Evolutionary conservation across 2,329 filamentous ascomycete species (phyloP), one percentile per base, ranked within the genome.

Genomic region (Colletotrichum camelliae): DNA sequence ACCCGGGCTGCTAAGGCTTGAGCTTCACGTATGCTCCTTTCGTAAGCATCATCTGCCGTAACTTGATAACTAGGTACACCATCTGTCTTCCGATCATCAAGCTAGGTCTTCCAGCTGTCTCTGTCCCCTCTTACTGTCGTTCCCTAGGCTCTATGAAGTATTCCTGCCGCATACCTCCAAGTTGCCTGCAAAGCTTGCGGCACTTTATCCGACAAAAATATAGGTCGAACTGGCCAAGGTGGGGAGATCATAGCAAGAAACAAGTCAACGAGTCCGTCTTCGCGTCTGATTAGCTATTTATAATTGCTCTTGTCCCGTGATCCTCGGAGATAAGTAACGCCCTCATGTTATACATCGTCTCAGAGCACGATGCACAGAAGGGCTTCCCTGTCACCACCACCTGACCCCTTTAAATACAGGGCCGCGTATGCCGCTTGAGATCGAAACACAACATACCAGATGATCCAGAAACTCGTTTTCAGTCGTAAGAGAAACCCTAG

Each of bases 331-430:
- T 16, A 43, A 43, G 5, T 43, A 18, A 48, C 43, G 10, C n/a
- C 43, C 18, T 48, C 10, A 21, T 21, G 12, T 12, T 12, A 21
- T 48, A 21, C 43, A 12, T 48, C n/a, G 12, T 21, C 43, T n/a
- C n/a, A 21, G n/a, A 21, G 43, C n/a, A 48, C 5, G n/a, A 13
- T 48, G 10, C 43, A 4, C 3, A 48, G 43, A 7, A 48, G 5
- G 1, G n/a, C 0, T 48, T 9, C 12, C 43, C 6, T 48, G 13
- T 48, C n/a, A 48, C 2, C 10, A 18, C 1, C n/a, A 21, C 2
- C n/a, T 4, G 13, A 4, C 10, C 10, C 43, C 43, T 48, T 48
- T 2, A 7, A 13, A 7, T 1, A 1, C n/a, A 13, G 21, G 43
- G 43, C 43, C 18, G 43, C 6, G 13, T 21, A 7, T 48, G n/a